phyloP scores from a whole-genome alignment of 2,329 filamentous ascomycete genomes.

The Sporothrix pallida region DNA sequence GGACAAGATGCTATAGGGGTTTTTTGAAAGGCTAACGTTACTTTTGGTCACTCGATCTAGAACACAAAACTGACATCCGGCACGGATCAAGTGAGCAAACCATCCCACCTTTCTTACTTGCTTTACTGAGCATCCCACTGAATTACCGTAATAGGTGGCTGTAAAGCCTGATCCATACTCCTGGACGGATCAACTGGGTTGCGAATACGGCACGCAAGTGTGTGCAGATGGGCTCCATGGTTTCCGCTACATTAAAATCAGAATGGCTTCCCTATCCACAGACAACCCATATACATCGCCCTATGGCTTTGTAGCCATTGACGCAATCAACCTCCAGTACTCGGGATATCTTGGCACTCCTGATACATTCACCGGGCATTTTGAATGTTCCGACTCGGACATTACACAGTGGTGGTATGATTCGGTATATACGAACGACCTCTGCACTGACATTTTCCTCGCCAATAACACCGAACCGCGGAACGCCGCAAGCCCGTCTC shows the following conservation, averaged over 20 bases:
- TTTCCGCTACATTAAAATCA: conserved; percentile 58
- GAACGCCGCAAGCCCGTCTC: conserved; percentile 49
- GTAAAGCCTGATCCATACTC: conserved; percentile 51
- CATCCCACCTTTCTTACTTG: background rate
- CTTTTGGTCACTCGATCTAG: conserved; percentile 31
- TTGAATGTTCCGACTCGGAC: conserved; percentile 57
- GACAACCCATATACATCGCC: conserved; percentile 54
- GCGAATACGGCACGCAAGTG: conserved; percentile 51
- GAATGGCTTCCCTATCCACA: conserved; percentile 50
- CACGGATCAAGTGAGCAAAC: conserved; percentile 53
- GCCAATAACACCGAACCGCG: conserved; percentile 57
- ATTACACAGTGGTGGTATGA: conserved; percentile 61
- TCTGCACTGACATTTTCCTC: conserved; percentile 54
- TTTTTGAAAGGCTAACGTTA: background rate
- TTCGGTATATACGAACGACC: conserved; percentile 58
- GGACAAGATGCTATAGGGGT: no score
- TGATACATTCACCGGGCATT: conserved; percentile 57
- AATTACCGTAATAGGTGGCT: conserved; percentile 47
- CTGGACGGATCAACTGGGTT: conserved; percentile 55
- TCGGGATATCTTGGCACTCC: conserved; percentile 55
- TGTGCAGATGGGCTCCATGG: conserved; percentile 60
- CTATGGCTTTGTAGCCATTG: conserved; percentile 52
- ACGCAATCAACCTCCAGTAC: conserved; percentile 51
- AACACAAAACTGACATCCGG: conserved; percentile 49
- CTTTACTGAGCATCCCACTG: background rate